Evolutionary conservation across 2,329 filamentous ascomycete genomes (phyloP).

Genomic region (Colletotrichum nymphaeae): DNA sequence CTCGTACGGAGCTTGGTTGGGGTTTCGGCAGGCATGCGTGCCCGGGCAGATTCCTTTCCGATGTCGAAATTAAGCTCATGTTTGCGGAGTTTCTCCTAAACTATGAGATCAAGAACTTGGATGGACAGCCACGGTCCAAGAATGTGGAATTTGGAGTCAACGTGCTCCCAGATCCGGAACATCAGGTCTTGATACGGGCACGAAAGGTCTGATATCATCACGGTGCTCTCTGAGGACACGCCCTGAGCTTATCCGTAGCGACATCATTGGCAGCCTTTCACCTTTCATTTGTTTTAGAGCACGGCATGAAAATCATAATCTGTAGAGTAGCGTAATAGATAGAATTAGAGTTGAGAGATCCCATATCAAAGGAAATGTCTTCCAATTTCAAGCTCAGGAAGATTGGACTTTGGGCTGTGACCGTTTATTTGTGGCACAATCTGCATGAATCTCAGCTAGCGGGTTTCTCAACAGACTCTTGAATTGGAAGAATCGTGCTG

Average conservation of each 20-base stretch:
- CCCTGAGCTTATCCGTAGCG: too few relatives aligned
- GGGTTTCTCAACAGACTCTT: too few relatives aligned
- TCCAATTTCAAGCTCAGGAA: too few relatives aligned
- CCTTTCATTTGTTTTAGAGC: too few relatives aligned
- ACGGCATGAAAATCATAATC: too few relatives aligned
- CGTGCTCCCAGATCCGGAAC: neutral
- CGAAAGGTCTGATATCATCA: conserved; percentile 38
- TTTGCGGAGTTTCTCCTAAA: conserved; percentile 26
- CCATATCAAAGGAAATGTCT: too few relatives aligned
- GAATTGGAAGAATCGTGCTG: neutral
- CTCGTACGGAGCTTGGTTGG: conserved; percentile 23
- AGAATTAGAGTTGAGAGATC: too few relatives aligned
- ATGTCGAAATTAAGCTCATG: conserved; percentile 35
- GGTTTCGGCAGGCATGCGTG: conserved; percentile 37
- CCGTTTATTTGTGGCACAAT: neutral
- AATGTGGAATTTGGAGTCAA: conserved; percentile 7
- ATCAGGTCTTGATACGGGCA: neutral
- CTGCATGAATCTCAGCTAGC: neutral
- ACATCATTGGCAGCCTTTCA: too few relatives aligned
- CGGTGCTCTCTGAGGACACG: neutral
- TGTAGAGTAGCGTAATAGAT: too few relatives aligned
- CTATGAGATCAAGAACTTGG: conserved; percentile 26
- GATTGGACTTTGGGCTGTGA: neutral
- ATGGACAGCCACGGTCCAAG: conserved; percentile 19
- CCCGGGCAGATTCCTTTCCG: conserved; percentile 27